A percentile compares a stretch with the other conserved stretches of the same genome.
Conservation (phyloP, 1,139 yeast genomes). For the Torulaspora pretoriensis region DNA sequence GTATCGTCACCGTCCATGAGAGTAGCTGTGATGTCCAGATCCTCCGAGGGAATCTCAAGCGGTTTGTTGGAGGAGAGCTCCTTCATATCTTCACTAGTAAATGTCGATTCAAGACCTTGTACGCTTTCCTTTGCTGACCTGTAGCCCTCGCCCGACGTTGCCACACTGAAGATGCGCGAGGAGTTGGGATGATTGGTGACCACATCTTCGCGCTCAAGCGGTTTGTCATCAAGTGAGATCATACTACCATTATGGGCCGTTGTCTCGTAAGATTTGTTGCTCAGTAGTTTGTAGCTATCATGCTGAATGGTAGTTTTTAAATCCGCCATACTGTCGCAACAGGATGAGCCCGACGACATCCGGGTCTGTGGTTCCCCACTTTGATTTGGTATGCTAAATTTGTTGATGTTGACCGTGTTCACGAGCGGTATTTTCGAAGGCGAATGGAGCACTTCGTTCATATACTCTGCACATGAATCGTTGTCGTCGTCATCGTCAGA, state of each 20-base stretch:
- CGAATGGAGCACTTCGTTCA: conserved; percentile 41
- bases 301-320: conserved; percentile 19
- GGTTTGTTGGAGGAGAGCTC: conserved; percentile 4
- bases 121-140: conserved; percentile 24
- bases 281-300: conserved; percentile 20
- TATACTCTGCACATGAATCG: conserved; percentile 39
- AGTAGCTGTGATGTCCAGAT: conserved; percentile 21
- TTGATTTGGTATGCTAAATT: conserved; percentile 13
- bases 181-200: conserved; percentile 13
- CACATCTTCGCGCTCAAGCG: conserved; percentile 4
- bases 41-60: conserved; percentile 18
- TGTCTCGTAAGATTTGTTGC: not conserved
- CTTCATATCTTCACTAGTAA: not conserved
- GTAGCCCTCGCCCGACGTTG: conserved; percentile 28
- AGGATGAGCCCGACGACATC: conserved; percentile 27
- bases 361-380: conserved; percentile 15
- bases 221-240: conserved; percentile 6
- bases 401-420: conserved; percentile 26
- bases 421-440: conserved; percentile 31
- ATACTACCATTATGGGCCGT: conserved; percentile 8
- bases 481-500: conserved; percentile 14
- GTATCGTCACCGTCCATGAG: conserved; percentile 14
- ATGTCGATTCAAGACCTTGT: conserved; percentile 7
- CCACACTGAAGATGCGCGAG: conserved; percentile 26
- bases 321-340: conserved; percentile 22